phyloP scores from a whole-genome alignment of 208 protist genomes.

The Zelonia costaricensis region DNA sequence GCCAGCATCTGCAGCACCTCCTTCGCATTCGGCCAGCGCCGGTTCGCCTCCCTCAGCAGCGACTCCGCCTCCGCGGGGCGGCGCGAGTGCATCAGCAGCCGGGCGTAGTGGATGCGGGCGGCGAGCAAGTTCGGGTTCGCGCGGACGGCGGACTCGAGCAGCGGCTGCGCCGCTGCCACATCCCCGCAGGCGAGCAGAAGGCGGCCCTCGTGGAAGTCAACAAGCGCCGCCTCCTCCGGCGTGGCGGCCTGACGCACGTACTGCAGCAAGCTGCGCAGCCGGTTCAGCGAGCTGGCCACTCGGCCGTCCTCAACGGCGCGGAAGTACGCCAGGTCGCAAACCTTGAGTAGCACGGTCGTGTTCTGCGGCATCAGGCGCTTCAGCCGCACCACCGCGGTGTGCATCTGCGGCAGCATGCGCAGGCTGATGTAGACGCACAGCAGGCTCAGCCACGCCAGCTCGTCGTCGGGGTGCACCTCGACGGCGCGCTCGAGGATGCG shows the following conservation, averaged over 20 bases:
- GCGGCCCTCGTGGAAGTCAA: constrained; percentile 83
- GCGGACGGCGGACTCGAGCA: constrained; percentile 65
- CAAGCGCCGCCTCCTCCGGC: constrained; percentile 60
- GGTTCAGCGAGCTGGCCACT: constrained; percentile 30
- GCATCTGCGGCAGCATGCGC: constrained; percentile 55
- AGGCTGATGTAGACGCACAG: constrained; percentile 76
- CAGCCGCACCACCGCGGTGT: constrained; percentile 56
- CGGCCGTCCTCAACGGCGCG: constrained; percentile 32
- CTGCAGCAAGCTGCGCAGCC: constrained; percentile 53
- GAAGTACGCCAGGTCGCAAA: constrained; percentile 87
- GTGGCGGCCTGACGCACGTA: constrained; percentile 49
- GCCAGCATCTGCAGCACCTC: constrained; percentile 85
- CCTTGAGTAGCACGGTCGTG: constrained; percentile 72
- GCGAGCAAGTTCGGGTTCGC: constrained; percentile 64
- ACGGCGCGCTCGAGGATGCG: constrained; percentile 67
- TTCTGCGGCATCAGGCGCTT: constrained; percentile 63
- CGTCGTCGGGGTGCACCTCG: constrained; percentile 67
- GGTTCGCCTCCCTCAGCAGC: constrained; percentile 60
- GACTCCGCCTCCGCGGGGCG: constrained; percentile 44
- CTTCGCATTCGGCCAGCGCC: constrained; percentile 65
- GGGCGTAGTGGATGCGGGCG: constrained; percentile 76
- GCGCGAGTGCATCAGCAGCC: constrained; percentile 53
- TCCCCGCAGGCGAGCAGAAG: constrained; percentile 62
- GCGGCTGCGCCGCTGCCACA: constrained; percentile 42
- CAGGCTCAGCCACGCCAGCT: constrained; percentile 72